Base-by-base conservation (phyloP, 495 filamentous ascomycete species). In the Talaromyces trachyspermus region DNA sequence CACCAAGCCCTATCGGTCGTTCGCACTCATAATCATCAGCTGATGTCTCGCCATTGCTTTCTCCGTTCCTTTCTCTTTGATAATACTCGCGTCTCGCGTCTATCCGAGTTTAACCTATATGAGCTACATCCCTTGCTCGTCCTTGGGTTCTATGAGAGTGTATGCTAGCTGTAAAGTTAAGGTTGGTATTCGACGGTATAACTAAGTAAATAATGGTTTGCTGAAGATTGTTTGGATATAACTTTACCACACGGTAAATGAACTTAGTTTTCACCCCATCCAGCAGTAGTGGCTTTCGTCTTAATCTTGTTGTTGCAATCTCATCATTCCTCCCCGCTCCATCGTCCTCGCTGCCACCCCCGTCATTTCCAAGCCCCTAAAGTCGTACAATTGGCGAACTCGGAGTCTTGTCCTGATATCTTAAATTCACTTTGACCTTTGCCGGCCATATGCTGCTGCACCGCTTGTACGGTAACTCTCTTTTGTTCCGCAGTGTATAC, bases 371-470 rank as follows among this genome's bases (percentile, higher is more conserved):
- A 11, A n/a, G 35, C 19, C 20, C 25, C 11, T 12, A 44, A 54
- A 49, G 37, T 58, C 53, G 42, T 60, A 66, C 29, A 66, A 62
- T 4, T 60, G 39, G 47, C 45, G 48, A 57, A 62, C 30, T 64
- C 63, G 0, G 61, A 64, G 38, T 57, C 54, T 33, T 14, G 17
- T 4, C 56, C 50, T 10, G 53, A 51, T 43, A 65, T 54, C 35
- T 65, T 55, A 20, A 68, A 58, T 38, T 48, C 55, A 36, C 62
- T 64, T 35, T 68, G 54, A 38, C 64, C 53, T 37, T 57, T 65
- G 11, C 53, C 54, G 2, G 47, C 47, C 64, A 68, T 68, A 37
- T 68, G 64, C 44, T 63, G 62, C 47, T 65, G 64, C 15, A 61
- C 54, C 17, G 57, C 64, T 49, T 65, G 53, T 7, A 60, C 53